Evolutionary conservation across 2,329 filamentous ascomycete genomes (phyloP).

Genomic region (Hypomyces perniciosus): DNA sequence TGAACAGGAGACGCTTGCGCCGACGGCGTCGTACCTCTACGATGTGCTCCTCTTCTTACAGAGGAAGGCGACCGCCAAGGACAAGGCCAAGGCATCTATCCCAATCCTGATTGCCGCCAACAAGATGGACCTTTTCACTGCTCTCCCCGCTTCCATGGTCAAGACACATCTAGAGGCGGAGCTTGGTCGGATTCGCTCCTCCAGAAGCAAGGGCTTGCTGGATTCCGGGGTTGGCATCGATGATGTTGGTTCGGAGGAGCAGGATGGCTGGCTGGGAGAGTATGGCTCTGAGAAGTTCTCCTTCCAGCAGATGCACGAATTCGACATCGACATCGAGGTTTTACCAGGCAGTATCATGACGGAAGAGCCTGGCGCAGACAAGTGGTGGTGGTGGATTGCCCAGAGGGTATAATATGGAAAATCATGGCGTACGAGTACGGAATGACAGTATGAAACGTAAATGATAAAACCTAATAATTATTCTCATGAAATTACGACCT

Average conservation of each 20-base stretch:
- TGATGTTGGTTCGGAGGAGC: constrained; percentile 58
- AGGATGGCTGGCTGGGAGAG: constrained; percentile 79
- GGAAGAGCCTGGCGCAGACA: constrained; percentile 64
- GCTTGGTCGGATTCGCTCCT: constrained; percentile 69
- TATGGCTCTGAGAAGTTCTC: constrained; percentile 71
- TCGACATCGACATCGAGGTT: constrained; percentile 72
- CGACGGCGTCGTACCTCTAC: constrained; percentile 79
- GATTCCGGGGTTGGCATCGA: constrained; percentile 71
- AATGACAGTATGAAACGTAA: constrained; percentile 1
- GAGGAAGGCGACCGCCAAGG: constrained; percentile 51
- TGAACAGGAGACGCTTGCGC: constrained; percentile 55
- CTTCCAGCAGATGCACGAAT: constrained; percentile 78
- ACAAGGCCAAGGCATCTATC: constrained; percentile 39
- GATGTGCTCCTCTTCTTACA: constrained; percentile 82
- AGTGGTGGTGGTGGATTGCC: constrained; percentile 90
- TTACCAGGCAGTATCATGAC: constrained; percentile 64
- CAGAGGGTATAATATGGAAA: constrained; percentile 53
- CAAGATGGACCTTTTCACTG: constrained; percentile 93
- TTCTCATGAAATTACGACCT: neutral
- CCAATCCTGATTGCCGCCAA: constrained; percentile 85
- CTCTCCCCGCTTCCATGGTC: constrained; percentile 72
- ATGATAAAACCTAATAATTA: constrained; percentile 4
- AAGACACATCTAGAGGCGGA: constrained; percentile 71
- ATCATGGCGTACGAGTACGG: constrained; percentile 1
- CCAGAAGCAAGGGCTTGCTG: constrained; percentile 72